Base-by-base conservation (phyloP, 345 rosid genomes). In the Turnera subulata region DNA sequence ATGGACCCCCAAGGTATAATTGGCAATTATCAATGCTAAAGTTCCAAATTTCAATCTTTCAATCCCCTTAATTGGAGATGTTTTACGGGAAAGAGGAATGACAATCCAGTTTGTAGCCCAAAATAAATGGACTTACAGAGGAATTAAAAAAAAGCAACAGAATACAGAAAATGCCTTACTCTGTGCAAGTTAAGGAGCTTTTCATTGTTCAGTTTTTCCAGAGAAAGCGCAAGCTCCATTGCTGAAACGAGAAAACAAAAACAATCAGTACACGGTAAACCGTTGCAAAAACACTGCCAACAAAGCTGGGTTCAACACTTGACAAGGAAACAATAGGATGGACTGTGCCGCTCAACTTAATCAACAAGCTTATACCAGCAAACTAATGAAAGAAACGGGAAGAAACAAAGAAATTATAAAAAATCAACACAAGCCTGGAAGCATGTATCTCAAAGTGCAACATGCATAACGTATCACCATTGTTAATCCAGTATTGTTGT, bases 181-280 rank as follows among this genome's bases (percentile, higher is more conserved):
- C 37, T 21, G 23, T 63, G 69, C 37, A 69, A 64, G 59, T 58
- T 58, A 39, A 69, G 39, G 18, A 69, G 74, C 45, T 69, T 69
- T 37, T 63, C 74, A 53, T 69, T 63, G 13, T 50, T 48, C 18
- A 69, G 50, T 33, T 69, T 69, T 45, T 69, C 74, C 65, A 69
- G 49, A 26, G 69, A 63, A 55, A 69, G 48, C 9, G 74, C 65
- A 26, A 69, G 65, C 46, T 69, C 74, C 74, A 69, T 63, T 0
- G 74, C 74, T 69, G 69, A 47, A 63, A 14, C 25, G 54, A 13
- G 40, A 38, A 52, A 46, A 22, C 1, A 44, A 17, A 2, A 7
- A 42, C 39, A 39, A 4, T 64, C 2, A 48, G 49, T 22, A 8
- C 38, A 29, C 5, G 35, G 35, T 29, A 4, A 29, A 8, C 4